A percentile compares a stretch with the other conserved stretches of the same genome.
These are phyloP conservation scores for Gynostemma pentaphyllum DNA, from an alignment of 306 rosid species.

Conservation along the genomic window DNA sequence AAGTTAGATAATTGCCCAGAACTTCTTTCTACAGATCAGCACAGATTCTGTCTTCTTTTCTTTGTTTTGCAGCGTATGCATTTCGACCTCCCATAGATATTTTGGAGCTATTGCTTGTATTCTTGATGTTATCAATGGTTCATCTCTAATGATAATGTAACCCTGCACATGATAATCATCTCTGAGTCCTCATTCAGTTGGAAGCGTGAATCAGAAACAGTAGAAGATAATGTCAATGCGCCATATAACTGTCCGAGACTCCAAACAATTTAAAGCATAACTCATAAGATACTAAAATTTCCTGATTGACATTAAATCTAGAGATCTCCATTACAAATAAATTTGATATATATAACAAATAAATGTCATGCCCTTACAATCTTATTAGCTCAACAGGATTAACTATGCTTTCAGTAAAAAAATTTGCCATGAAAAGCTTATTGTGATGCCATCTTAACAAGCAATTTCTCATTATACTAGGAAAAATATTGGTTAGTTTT, in stretches of 20 bases:
- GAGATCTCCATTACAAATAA: neutral
- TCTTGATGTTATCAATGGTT: slow-evolving; percentile 37
- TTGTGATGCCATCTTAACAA: neutral
- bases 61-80: slow-evolving; percentile 43
- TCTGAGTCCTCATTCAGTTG: neutral
- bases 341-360: neutral
- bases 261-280: no score
- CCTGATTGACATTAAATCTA: neutral
- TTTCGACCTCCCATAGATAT: slow-evolving; percentile 67
- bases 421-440: no score
- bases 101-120: slow-evolving; percentile 52
- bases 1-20: slow-evolving; percentile 63
- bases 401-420: no score
- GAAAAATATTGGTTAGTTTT: no score
- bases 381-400: neutral
- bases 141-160: slow-evolving; percentile 66
- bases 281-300: neutral
- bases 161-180: slow-evolving; percentile 42
- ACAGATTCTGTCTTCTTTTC: slow-evolving; percentile 60
- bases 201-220: neutral
- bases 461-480: no score
- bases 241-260: no score
- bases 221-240: neutral
- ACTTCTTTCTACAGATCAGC: slow-evolving; percentile 72
- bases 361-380: neutral